Conservation (phyloP, 2,329 filamentous ascomycete genomes). For the Chaetomiaceae sp. region DNA sequence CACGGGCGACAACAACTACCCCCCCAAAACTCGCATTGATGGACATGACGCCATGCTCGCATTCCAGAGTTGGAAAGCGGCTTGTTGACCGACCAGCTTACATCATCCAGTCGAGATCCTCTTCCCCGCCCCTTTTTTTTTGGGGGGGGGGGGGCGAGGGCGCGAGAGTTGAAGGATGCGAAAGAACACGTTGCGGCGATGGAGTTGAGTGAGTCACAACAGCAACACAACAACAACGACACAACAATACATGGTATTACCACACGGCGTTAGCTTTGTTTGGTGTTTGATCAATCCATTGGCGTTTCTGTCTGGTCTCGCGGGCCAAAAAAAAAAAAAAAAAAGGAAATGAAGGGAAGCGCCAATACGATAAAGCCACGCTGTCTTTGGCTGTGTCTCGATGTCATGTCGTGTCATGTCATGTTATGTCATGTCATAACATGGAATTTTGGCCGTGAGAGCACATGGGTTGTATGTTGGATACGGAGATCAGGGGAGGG, state of each 20-base stretch:
- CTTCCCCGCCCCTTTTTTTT: neutral
- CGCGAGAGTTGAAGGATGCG: neutral
- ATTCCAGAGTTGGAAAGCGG: neutral
- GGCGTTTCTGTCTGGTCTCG: neutral
- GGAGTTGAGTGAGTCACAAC: neutral
- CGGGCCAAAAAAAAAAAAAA: too few relatives aligned
- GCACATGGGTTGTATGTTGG: too few relatives aligned
- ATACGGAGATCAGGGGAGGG: too few relatives aligned
- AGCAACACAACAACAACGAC: neutral
- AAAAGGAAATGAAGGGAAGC: neutral
- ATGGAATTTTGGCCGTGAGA: too few relatives aligned
- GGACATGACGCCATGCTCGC: neutral
- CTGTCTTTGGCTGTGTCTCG: neutral
- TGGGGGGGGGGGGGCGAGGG: too few relatives aligned
- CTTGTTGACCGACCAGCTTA: neutral
- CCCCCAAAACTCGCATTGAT: too few relatives aligned
- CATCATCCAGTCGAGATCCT: neutral
- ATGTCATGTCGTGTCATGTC: neutral
- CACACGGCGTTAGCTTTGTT: neutral
- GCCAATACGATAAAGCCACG: neutral
- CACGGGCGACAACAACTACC: too few relatives aligned
- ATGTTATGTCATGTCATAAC: too few relatives aligned
- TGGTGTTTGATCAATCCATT: neutral
- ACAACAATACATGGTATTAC: neutral
- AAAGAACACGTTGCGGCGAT: conserved; percentile 6